A percentile compares a stretch with the other conserved stretches of the same genome.
These are phyloP conservation scores for Blastobotrys muscicola DNA, from an alignment of 805 yeast genomes.

Conservation along the genomic window DNA sequence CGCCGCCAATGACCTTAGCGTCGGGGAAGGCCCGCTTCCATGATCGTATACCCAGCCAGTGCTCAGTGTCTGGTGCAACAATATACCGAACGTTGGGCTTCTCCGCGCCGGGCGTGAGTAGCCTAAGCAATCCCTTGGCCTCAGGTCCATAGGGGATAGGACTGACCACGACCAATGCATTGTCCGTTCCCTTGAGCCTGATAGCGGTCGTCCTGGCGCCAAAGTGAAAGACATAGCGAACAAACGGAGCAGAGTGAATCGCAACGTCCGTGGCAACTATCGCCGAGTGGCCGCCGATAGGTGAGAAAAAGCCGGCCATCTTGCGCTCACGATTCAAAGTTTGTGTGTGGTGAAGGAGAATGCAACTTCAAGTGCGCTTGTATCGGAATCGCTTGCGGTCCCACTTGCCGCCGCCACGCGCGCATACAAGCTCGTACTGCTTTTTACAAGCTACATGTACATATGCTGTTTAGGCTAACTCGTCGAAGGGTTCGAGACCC, in stretches of 20 bases:
- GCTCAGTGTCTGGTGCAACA: slow-evolving; percentile 55
- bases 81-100: slow-evolving; percentile 26
- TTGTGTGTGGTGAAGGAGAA: neutral
- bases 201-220: slow-evolving; percentile 18
- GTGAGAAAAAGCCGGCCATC: slow-evolving; percentile 11
- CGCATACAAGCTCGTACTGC: neutral
- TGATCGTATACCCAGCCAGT: slow-evolving; percentile 50
- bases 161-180: slow-evolving; percentile 11
- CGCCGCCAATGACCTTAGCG: slow-evolving; percentile 47
- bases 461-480: no score
- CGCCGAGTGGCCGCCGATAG: slow-evolving; percentile 16
- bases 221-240: slow-evolving; percentile 8
- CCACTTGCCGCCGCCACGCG: neutral
- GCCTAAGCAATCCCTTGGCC: slow-evolving; percentile 11
- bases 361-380: neutral
- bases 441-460: neutral
- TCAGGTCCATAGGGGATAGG: slow-evolving; percentile 20
- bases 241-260: slow-evolving; percentile 18
- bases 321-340: neutral
- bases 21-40: slow-evolving; percentile 43
- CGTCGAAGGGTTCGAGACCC: no score
- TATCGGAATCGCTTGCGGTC: neutral
- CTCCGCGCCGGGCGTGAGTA: slow-evolving; percentile 2
- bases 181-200: slow-evolving; percentile 9
- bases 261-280: slow-evolving; percentile 10